These are phyloP conservation scores for Phanerochaete sordida DNA, from an alignment of 768 basidiomycete species.

Conservation along the genomic window DNA sequence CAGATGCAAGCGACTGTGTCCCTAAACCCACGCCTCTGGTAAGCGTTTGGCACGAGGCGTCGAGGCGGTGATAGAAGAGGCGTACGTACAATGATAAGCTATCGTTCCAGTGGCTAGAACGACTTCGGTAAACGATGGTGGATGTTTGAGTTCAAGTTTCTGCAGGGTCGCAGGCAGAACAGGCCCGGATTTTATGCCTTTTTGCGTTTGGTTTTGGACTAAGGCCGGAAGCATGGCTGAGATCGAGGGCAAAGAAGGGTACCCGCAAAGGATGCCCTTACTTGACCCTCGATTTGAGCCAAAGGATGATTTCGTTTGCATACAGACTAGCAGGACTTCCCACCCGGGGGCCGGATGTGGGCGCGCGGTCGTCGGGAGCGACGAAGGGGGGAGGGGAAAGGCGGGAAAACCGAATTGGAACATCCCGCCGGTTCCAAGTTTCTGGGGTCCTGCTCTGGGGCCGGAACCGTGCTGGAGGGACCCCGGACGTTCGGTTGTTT, in stretches of 20 bases:
- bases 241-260: background rate
- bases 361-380: background rate
- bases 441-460: background rate
- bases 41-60: constrained; percentile 1
- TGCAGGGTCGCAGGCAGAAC: background rate
- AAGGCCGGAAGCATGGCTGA: background rate
- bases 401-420: background rate
- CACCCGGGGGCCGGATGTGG: background rate
- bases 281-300: no score
- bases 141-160: background rate
- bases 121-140: background rate
- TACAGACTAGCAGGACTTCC: background rate
- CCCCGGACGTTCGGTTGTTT: background rate
- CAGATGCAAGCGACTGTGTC: background rate
- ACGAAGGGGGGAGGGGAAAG: background rate
- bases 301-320: no score
- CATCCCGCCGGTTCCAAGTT: background rate
- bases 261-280: no score
- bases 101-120: background rate
- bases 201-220: background rate
- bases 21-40: background rate
- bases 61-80: background rate
- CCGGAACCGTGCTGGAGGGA: background rate
- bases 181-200: background rate
- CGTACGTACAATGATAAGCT: background rate